phyloP scores from a whole-genome alignment of 1,284 basidiomycete species.

The Ustilago tritici region DNA sequence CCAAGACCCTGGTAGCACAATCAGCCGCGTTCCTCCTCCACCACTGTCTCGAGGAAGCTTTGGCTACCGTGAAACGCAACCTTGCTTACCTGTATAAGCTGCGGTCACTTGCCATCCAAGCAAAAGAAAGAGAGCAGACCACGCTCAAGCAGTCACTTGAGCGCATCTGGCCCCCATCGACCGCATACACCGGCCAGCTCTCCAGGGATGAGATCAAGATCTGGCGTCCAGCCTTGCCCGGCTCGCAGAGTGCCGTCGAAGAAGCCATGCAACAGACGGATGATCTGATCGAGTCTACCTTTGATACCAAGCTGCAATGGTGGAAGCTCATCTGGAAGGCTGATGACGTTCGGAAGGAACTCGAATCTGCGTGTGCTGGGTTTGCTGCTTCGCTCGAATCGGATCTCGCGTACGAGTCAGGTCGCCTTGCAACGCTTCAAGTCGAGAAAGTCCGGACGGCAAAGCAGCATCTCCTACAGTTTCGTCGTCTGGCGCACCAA shows the following conservation, averaged over 20 bases:
- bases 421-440: slow-evolving; percentile 46
- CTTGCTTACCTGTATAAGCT: slow-evolving; percentile 26
- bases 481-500: slow-evolving; percentile 28
- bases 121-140: slow-evolving; percentile 15
- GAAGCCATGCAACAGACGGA: slow-evolving; percentile 35
- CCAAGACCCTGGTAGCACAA: slow-evolving; percentile 22
- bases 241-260: slow-evolving; percentile 33
- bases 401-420: slow-evolving; percentile 57
- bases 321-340: slow-evolving; percentile 64
- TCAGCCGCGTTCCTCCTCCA: slow-evolving; percentile 40
- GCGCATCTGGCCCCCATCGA: slow-evolving; percentile 41
- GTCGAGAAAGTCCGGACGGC: slow-evolving; percentile 25
- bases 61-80: slow-evolving; percentile 28
- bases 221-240: slow-evolving; percentile 34
- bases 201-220: slow-evolving; percentile 30
- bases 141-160: slow-evolving; percentile 35
- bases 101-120: slow-evolving; percentile 26
- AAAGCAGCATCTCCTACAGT: slow-evolving; percentile 28
- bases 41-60: slow-evolving; percentile 43
- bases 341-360: slow-evolving; percentile 60
- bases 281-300: slow-evolving; percentile 46
- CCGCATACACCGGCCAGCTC: slow-evolving; percentile 30
- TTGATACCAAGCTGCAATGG: slow-evolving; percentile 58
- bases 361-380: slow-evolving; percentile 52
- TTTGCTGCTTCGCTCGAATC: slow-evolving; percentile 56